Base-by-base conservation (phyloP, 495 filamentous ascomycete species). In the Penicillium pulvis region DNA sequence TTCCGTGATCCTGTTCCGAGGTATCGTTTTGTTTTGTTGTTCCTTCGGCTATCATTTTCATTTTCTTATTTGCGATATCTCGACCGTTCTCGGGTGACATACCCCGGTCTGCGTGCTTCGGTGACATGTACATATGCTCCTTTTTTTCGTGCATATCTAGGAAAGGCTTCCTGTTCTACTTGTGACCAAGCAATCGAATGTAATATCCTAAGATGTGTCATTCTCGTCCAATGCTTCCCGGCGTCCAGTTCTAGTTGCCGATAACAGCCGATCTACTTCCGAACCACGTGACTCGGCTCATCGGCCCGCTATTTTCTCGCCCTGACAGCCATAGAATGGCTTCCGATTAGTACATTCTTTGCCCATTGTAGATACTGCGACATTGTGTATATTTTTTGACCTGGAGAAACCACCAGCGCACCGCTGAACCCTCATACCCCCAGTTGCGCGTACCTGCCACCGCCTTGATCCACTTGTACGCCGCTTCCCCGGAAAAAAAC, bases 261-360 rank as follows among this genome's bases (percentile, higher is more conserved):
- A 36, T 17, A 43, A 1, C 50, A 23, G 6, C 42, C 47, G 20
- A 51, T 23, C 28, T 43, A 42, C 6, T 53, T 1, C 55, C 48
- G 52, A 48, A 42, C 70, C 72, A 75, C 69, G 53, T 75, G 72
- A 73, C 54, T 68, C 60, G 58, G 60, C 36, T 39, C 50, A 41
- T 53, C 59, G 49, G 62, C 52, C 47, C 58, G 61, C 51, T 51
- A 56, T 55, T 61, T 64, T 68, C 66, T 71, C 57, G 62, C 57
- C 42, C n/a, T 20, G 20, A 47, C 23, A 46, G 43, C 43, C 43
- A 46, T 48, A 30, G n/a, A 17, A 17, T 16, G 12, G 16, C 47
- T 10, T 55, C 44, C 44, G 54, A 49, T 49, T 24, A 57, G 30
- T 41, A 46, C 26, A 30, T 46, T 49, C 39, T 28, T 51, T 52